Evolutionary conservation across 208 protist species (phyloP).

Genomic region (Histomonas meleagridis): DNA sequence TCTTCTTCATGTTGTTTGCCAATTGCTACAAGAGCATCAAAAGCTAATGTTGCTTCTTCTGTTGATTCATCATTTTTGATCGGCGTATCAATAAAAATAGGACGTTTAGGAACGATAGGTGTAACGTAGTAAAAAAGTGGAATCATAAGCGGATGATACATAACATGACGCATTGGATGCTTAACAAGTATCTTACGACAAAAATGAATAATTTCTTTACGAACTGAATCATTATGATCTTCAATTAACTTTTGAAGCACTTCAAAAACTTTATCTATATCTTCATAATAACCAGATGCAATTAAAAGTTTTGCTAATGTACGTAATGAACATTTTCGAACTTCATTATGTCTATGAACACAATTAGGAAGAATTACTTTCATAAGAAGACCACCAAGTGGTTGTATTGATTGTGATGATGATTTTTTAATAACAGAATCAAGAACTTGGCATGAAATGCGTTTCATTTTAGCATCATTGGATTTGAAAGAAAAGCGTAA

Average conservation of each 20-base stretch:
- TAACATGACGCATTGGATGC: not conserved
- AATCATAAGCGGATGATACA: not conserved
- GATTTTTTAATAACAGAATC: not conserved
- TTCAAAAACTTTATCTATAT: not conserved
- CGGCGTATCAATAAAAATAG: not conserved
- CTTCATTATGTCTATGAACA: not conserved
- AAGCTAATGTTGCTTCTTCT: not conserved
- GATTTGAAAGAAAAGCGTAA: not conserved
- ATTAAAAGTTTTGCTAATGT: not conserved
- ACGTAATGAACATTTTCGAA: not conserved
- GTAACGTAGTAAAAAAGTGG: not conserved
- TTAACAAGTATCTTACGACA: not conserved
- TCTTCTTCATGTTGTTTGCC: conserved; percentile 17
- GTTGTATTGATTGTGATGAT: not conserved
- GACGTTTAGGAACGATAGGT: not conserved
- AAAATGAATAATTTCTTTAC: not conserved
- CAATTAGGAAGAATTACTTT: not conserved
- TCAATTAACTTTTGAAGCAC: not conserved
- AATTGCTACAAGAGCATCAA: not conserved
- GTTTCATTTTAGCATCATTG: not conserved
- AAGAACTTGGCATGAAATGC: not conserved
- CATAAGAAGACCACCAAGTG: not conserved
- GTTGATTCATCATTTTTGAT: not conserved
- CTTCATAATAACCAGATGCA: not conserved
- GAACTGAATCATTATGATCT: not conserved